Evolutionary conservation across 768 basidiomycete species (phyloP).

Genomic region (Lactarius indigo): DNA sequence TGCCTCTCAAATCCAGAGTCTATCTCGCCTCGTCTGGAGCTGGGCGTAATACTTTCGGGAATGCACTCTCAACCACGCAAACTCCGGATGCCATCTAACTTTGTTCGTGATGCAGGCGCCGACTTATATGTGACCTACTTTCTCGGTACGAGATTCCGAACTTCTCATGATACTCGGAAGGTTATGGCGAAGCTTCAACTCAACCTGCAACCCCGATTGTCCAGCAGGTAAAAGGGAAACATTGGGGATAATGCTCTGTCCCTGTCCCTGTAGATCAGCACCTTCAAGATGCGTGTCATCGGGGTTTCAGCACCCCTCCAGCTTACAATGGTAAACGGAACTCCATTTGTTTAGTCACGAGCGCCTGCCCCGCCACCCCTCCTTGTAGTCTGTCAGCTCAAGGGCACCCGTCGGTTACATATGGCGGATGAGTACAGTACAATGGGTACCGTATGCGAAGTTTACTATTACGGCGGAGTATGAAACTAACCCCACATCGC

Average conservation of each 20-base stretch:
- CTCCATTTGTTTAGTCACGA: background rate
- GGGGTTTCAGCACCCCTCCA: background rate
- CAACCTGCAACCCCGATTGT: background rate
- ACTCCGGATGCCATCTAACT: background rate
- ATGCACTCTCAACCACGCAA: background rate
- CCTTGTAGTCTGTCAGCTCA: background rate
- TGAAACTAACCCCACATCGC: background rate
- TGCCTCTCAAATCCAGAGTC: too few species aligned
- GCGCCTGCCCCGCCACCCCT: background rate
- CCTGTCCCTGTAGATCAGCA: slow-evolving; percentile 8
- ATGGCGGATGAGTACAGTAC: background rate
- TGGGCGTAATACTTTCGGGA: too few species aligned
- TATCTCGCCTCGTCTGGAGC: too few species aligned
- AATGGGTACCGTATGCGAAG: background rate
- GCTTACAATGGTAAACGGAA: background rate
- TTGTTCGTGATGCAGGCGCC: background rate
- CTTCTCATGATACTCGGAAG: background rate
- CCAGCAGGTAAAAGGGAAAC: background rate
- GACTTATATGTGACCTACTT: background rate
- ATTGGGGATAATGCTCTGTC: background rate
- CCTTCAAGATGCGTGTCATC: background rate
- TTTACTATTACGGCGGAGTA: background rate
- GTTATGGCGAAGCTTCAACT: background rate
- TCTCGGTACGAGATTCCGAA: background rate
- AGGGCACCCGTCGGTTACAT: background rate